phyloP scores from a whole-genome alignment of 2,329 filamentous ascomycete genomes.

The Stromatinia cepivora region DNA sequence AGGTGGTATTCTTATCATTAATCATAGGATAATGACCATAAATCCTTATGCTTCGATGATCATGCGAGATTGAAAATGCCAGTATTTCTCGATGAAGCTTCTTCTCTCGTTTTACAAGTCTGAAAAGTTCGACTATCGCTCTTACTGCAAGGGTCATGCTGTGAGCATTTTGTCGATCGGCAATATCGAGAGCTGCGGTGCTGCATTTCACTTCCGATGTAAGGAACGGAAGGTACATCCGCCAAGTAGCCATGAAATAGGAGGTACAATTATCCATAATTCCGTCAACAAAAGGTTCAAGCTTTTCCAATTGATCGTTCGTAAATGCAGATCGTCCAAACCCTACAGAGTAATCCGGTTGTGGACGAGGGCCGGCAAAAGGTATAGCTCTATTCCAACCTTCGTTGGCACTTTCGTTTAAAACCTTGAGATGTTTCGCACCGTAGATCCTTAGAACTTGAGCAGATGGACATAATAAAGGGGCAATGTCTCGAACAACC shows the following conservation, averaged over 20 bases:
- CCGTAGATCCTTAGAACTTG: not conserved
- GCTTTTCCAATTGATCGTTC: constrained; percentile 44
- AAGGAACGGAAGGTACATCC: constrained; percentile 53
- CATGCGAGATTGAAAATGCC: constrained; percentile 43
- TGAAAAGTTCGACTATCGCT: constrained; percentile 35
- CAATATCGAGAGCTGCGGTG: constrained; percentile 42
- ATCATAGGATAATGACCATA: constrained; percentile 41
- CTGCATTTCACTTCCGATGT: constrained; percentile 51
- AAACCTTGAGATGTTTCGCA: constrained; percentile 35
- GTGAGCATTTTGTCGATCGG: constrained; percentile 44
- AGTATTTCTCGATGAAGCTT: constrained; percentile 43
- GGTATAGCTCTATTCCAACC: constrained; percentile 46
- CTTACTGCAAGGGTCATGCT: constrained; percentile 46
- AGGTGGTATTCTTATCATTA: constrained; percentile 26
- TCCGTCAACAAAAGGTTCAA: constrained; percentile 40
- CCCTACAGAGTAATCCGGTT: constrained; percentile 48
- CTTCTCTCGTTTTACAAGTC: constrained; percentile 26
- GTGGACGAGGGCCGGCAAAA: constrained; percentile 38
- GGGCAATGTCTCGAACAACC: constrained; percentile 3
- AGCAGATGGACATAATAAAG: not conserved
- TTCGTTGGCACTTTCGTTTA: constrained; percentile 47
- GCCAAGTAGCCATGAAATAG: constrained; percentile 47
- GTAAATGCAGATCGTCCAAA: constrained; percentile 46
- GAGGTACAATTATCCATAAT: constrained; percentile 33
- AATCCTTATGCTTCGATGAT: constrained; percentile 35